A percentile compares a stretch with the other conserved stretches of the same genome.
phyloP scores from a whole-genome alignment of 106 monocot genomes.

The Narthecium ossifragum region DNA sequence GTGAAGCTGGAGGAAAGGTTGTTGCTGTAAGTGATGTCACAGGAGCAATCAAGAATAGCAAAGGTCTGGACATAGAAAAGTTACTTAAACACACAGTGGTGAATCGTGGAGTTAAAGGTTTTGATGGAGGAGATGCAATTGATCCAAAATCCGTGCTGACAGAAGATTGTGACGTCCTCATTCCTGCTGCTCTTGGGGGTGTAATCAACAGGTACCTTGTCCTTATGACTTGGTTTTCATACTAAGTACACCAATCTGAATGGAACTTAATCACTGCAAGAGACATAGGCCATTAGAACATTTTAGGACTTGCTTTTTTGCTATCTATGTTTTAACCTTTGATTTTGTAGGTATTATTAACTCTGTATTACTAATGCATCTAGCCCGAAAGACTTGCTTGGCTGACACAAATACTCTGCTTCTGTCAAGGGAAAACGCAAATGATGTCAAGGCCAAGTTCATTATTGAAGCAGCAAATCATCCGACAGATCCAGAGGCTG shows the following conservation, averaged over 20 bases:
- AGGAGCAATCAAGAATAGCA: constrained; percentile 59
- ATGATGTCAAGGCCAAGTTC: constrained; percentile 67
- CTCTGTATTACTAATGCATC: no score
- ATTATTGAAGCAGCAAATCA: constrained; percentile 85
- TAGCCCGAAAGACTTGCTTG: no score
- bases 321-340: no score
- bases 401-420: no score
- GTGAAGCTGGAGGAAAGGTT: constrained; percentile 58
- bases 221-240: no score
- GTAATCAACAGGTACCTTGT: constrained; percentile 57
- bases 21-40: constrained; percentile 67
- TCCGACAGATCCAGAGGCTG: constrained; percentile 83
- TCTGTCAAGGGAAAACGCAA: constrained; percentile 55
- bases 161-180: constrained; percentile 82
- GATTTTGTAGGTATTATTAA: no score
- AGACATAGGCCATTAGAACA: no score
- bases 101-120: constrained; percentile 63
- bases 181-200: constrained; percentile 79
- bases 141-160: constrained; percentile 48
- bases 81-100: constrained; percentile 31
- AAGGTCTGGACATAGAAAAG: constrained; percentile 50
- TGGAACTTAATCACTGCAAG: no score
- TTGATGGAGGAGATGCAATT: constrained; percentile 56
- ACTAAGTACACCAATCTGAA: no score
- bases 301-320: no score